A percentile compares a stretch with the other conserved stretches of the same genome.
phyloP scores from a whole-genome alignment of 2,329 filamentous ascomycete genomes.

The Teratosphaeria nubilosa region DNA sequence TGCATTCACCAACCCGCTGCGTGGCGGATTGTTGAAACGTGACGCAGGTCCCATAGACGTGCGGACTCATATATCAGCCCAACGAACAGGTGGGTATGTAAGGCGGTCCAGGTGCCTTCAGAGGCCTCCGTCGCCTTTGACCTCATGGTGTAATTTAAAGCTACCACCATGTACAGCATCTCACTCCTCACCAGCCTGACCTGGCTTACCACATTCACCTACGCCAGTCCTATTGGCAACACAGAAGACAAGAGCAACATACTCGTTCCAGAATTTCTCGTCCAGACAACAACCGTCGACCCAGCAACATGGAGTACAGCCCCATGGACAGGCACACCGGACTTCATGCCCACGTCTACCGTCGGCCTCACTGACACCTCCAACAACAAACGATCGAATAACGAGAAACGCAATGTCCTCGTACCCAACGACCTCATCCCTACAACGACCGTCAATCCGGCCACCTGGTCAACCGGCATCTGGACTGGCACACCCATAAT shows the following conservation, averaged over 20 bases:
- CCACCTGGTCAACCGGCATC: not conserved
- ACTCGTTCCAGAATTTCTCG: constrained; percentile 3
- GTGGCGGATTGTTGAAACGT: not conserved
- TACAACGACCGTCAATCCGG: not conserved
- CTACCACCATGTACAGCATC: not conserved
- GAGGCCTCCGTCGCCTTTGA: not conserved
- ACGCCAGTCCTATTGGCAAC: constrained; percentile 2
- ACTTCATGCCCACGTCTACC: not conserved
- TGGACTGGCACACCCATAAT: constrained; percentile 1
- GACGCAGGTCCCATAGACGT: not conserved
- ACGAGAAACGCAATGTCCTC: not conserved
- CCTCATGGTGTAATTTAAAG: not conserved
- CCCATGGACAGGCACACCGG: constrained; percentile 2
- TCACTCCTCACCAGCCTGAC: not conserved
- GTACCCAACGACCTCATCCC: constrained; percentile 3
- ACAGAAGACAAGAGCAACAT: constrained; percentile 2
- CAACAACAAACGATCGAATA: not conserved
- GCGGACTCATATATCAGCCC: not conserved
- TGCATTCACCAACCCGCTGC: not conserved
- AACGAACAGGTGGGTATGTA: not conserved
- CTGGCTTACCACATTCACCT: not conserved
- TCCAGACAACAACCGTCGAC: constrained; percentile 1
- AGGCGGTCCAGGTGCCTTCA: not conserved
- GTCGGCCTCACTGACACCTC: not conserved
- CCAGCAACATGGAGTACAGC: constrained; percentile 1